Percentiles rank a stretch among this genome's conserved stretches.
Evolutionary conservation across 2,329 filamentous ascomycete species (phyloP).

Genomic region (Ambrosiella xylebori): DNA sequence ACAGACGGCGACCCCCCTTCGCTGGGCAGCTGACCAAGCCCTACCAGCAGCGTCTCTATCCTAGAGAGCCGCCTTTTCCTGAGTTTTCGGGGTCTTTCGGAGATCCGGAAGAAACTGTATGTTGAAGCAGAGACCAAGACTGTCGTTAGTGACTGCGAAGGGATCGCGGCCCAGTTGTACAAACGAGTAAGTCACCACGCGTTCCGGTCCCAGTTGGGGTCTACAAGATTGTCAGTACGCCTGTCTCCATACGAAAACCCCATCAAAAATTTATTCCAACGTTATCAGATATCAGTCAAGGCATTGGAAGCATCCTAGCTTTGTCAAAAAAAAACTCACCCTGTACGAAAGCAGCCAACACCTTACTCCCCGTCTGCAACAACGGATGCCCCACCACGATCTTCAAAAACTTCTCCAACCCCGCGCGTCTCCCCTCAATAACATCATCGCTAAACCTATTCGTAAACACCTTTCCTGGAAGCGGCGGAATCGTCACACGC

Average conservation of each 20-base stretch:
- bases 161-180: not conserved
- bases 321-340: constrained; percentile 33
- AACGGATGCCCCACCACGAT: constrained; percentile 95
- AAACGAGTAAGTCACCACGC: constrained; percentile 48
- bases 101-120: not conserved
- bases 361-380: constrained; percentile 93
- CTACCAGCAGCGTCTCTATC: not conserved
- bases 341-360: constrained; percentile 90
- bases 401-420: constrained; percentile 87
- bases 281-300: not conserved
- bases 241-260: not conserved
- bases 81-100: not conserved
- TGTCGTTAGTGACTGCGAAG: not conserved
- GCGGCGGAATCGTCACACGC: constrained; percentile 82
- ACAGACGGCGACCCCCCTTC: no score
- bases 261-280: not conserved
- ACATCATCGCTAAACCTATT: constrained; percentile 97
- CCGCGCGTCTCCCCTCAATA: constrained; percentile 83
- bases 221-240: constrained; percentile 23
- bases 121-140: not conserved
- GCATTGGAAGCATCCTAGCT: not conserved
- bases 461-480: constrained; percentile 94
- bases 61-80: not conserved
- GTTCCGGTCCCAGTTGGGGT: constrained; percentile 82
- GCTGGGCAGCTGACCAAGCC: not conserved